Evolutionary conservation across 345 rosid species (phyloP), one percentile per base, ranked within the genome.

Genomic region (Bruguiera sexangula): DNA sequence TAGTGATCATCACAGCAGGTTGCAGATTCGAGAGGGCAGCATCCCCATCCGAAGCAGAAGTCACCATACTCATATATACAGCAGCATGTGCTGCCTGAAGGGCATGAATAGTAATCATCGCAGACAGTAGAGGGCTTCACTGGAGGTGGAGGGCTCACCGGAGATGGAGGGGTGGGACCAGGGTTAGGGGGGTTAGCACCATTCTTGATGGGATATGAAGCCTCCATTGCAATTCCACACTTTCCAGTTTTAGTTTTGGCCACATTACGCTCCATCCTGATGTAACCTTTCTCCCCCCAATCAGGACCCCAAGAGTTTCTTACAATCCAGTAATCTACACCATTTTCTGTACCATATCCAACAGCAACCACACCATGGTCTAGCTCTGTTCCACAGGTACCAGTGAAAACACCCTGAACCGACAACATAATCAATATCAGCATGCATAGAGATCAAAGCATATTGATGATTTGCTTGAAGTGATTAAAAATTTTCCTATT

Each of bases 1-100:
- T 67, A 6, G 21, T 71, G 65, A 43, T 76, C 76, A 29, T 71
- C 80, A 6, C 76, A 76, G 76, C 80, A 76, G 60, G 80, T 76
- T 66, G 76, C 80, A 6, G 80, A 76, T 58, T 76, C 73, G 18
- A 71, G 65, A 51, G 80, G 76, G 66, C 80, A 76, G 73, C 80
- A 76, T 26, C 80, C 80, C 80, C 80, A 76, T 68, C 73, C 73
- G 5, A 67, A 76, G 66, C 80, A 71, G 39, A 16, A 62, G 30
- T 65, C 54, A 3, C 57, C 60, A 2, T 55, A 71, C 65, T 55
- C 57, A 2, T 76, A 76, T 50, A 76, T 1, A n/a, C 76, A 76
- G 73, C 80, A 76, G 72, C 80, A 76, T 5, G 80, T 76, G 65
- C 52, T 76, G 46, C 80, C 75, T 0, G 56, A 61, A 8, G 73